Percentiles rank a stretch among this genome's conserved stretches.
These are phyloP conservation scores for Pseudogymnoascus sp. DNA, from an alignment of 2,329 filamentous ascomycete genomes.

Conservation along the genomic window DNA sequence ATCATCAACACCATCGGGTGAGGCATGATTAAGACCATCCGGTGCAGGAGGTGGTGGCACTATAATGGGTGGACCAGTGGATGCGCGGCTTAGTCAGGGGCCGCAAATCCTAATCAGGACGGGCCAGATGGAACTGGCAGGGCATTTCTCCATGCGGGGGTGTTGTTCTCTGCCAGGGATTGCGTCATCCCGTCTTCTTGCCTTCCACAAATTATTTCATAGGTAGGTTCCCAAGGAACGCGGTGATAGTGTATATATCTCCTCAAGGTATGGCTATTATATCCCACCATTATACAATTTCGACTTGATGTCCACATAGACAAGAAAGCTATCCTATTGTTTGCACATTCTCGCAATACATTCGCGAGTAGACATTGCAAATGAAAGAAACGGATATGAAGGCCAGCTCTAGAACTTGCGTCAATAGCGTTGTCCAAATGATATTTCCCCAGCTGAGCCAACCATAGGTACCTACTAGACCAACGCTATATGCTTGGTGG, in stretches of 20 bases:
- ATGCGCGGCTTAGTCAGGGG: background rate
- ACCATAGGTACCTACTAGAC: background rate
- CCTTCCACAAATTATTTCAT: background rate
- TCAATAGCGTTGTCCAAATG: constrained; percentile 18
- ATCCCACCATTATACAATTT: no score
- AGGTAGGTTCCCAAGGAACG: background rate
- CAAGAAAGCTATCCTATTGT: no score
- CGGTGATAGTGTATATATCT: constrained; percentile 12
- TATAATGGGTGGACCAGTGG: background rate
- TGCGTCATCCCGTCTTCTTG: background rate
- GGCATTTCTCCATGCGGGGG: no score
- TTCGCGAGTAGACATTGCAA: background rate
- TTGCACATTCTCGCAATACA: no score
- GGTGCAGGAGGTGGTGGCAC: background rate
- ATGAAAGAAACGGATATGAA: background rate
- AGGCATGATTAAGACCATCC: background rate
- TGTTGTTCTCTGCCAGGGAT: background rate
- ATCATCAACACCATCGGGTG: background rate
- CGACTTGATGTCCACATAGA: no score
- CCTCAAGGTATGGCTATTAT: no score
- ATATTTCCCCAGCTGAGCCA: background rate
- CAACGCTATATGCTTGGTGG: background rate
- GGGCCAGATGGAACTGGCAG: background rate
- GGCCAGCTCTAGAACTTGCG: constrained; percentile 9
- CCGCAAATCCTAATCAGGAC: background rate